These are phyloP conservation scores for Phytophthora megakarya DNA, from an alignment of 352 stramenopile genomes.

Conservation along the genomic window DNA sequence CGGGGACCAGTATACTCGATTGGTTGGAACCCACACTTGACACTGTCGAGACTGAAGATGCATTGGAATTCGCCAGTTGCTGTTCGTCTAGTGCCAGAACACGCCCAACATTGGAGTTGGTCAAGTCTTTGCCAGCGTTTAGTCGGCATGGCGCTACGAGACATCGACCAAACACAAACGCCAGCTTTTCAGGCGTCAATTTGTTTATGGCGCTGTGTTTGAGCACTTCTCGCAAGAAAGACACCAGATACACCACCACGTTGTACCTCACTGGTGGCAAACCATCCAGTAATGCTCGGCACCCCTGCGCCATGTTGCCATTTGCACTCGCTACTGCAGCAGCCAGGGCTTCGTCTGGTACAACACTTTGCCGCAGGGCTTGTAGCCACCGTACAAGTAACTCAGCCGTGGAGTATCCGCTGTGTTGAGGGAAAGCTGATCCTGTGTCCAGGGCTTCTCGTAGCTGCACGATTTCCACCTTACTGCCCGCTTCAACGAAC, in stretches of 20 bases:
- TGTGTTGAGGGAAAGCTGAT: constrained; percentile 77
- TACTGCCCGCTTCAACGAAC: constrained; percentile 77
- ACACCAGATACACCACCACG: constrained; percentile 96
- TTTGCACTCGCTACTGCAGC: constrained; percentile 54
- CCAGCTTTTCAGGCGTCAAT: constrained; percentile 70
- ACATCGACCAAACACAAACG: constrained; percentile 78
- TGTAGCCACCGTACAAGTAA: constrained; percentile 91
- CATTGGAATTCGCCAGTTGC: constrained; percentile 29
- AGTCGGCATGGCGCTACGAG: constrained; percentile 60
- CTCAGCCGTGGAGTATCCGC: constrained; percentile 91
- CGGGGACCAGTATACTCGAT: constrained; percentile 45
- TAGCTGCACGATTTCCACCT: constrained; percentile 68
- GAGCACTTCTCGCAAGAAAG: constrained; percentile 96
- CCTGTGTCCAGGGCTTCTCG: constrained; percentile 95
- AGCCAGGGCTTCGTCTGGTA: constrained; percentile 83
- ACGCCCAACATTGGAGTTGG: constrained; percentile 11
- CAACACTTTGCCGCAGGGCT: constrained; percentile 89
- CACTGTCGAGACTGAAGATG: constrained; percentile 48
- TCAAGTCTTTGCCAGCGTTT: constrained; percentile 17
- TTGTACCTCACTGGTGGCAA: constrained; percentile 96
- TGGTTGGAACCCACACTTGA: constrained; percentile 36
- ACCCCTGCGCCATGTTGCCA: constrained; percentile 86
- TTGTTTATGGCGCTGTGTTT: constrained; percentile 66
- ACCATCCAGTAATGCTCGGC: constrained; percentile 62
- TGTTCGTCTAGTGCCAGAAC: constrained; percentile 27